These are phyloP conservation scores for Claviceps cyperi DNA, from an alignment of 2,329 filamentous ascomycete genomes.

Conservation along the genomic window DNA sequence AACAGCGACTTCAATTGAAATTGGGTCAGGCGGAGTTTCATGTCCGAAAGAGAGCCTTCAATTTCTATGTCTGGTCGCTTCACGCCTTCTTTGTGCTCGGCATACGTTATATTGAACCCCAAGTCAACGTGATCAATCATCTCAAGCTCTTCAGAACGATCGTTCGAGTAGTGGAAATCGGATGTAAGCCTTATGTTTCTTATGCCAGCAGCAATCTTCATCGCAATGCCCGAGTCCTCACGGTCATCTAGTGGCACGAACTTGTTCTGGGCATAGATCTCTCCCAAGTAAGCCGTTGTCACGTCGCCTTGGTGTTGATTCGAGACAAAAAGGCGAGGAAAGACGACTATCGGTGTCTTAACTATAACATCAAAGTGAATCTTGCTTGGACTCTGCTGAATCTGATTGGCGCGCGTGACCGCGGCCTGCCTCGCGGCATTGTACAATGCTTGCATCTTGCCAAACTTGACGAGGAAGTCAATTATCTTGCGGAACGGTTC, in stretches of 20 bases:
- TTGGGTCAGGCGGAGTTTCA: slow-evolving; percentile 80
- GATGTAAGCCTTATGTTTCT: slow-evolving; percentile 85
- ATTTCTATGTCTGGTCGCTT: slow-evolving; percentile 86
- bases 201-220: slow-evolving; percentile 82
- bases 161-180: slow-evolving; percentile 64
- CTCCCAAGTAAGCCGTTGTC: slow-evolving; percentile 84
- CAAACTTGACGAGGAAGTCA: slow-evolving; percentile 95
- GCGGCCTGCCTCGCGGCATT: slow-evolving; percentile 93
- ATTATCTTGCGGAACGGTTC: slow-evolving; percentile 98
- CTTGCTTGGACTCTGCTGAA: slow-evolving; percentile 78
- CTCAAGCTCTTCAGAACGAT: slow-evolving; percentile 70
- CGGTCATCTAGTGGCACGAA: slow-evolving; percentile 76
- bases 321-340: slow-evolving; percentile 63
- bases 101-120: slow-evolving; percentile 80
- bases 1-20: slow-evolving; percentile 82
- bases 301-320: slow-evolving; percentile 62
- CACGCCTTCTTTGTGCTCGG: slow-evolving; percentile 64
- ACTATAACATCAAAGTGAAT: slow-evolving; percentile 90
- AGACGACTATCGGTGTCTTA: slow-evolving; percentile 91
- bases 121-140: slow-evolving; percentile 96
- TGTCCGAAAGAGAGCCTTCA: slow-evolving; percentile 79
- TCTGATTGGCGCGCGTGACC: slow-evolving; percentile 80
- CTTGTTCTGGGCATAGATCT: slow-evolving; percentile 92
- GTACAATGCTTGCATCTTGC: slow-evolving; percentile 98
- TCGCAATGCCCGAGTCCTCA: slow-evolving; percentile 58